Evolutionary conservation across 1,139 yeast genomes (phyloP).

Genomic region (Meyerozyma sp.): DNA sequence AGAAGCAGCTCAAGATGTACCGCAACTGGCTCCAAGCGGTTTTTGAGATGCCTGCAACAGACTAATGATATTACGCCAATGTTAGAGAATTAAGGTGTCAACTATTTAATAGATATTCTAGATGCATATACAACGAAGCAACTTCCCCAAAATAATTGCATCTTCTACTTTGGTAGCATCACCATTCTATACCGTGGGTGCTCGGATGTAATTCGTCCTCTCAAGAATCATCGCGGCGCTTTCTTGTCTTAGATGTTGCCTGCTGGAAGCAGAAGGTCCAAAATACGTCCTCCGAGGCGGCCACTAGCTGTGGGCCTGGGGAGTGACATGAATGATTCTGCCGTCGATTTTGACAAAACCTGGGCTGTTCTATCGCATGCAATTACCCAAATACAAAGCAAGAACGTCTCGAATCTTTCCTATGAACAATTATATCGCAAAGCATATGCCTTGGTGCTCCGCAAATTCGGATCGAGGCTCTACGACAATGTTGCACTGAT

Average conservation of each 20-base stretch:
- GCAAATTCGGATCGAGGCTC: slow-evolving; percentile 66
- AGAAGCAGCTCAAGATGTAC: slow-evolving; percentile 90
- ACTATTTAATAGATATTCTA: no score
- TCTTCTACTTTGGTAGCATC: no score
- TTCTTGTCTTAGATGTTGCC: slow-evolving; percentile 26
- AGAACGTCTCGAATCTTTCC: slow-evolving; percentile 70
- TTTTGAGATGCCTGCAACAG: slow-evolving; percentile 25
- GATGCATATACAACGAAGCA: no score
- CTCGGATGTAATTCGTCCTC: background rate
- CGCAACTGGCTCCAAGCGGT: slow-evolving; percentile 96
- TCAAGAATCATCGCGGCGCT: background rate
- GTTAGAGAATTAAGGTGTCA: background rate
- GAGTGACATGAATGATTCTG: slow-evolving; percentile 17
- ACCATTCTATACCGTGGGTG: background rate
- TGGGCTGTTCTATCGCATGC: slow-evolving; percentile 77
- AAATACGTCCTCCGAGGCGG: slow-evolving; percentile 71
- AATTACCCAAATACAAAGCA: slow-evolving; percentile 66
- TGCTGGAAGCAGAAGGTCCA: slow-evolving; percentile 45
- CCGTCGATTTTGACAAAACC: slow-evolving; percentile 58
- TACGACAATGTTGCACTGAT: slow-evolving; percentile 58
- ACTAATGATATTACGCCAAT: background rate
- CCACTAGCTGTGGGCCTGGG: slow-evolving; percentile 25
- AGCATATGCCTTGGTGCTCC: slow-evolving; percentile 72
- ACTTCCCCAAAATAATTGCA: no score
- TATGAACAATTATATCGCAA: slow-evolving; percentile 82